Evolutionary conservation across 352 stramenopile genomes (phyloP), one percentile per base, ranked within the genome.

Genomic region (Pythium biforme): DNA sequence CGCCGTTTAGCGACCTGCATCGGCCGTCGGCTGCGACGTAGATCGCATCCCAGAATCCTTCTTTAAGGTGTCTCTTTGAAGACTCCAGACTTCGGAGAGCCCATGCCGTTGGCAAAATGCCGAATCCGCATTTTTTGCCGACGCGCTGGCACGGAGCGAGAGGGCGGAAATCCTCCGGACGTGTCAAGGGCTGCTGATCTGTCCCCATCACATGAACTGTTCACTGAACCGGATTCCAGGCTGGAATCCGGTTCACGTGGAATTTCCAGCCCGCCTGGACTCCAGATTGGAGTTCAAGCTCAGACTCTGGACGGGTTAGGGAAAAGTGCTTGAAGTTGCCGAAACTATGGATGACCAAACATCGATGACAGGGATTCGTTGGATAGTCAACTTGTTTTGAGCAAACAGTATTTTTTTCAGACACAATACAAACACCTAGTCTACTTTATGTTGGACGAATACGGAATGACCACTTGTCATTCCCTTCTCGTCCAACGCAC

Each of bases 341-440:
- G 34, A 53, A 55, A 55, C 19, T 22, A 29, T 20, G 46, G n/a
- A 27, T 52, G 37, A 39, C 17, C 45, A 55, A 55, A 39, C 26
- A 26, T 17, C 12, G 23, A 34, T 57, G 57, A 56, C 57, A 26
- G 3, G 22, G 33, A 34, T n/a, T 41, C 29, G 57, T 34, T 57
- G 47, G 56, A 47, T 20, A 12, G 54, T 60, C 54, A 41, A 60
- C 17, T 60, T 60, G 54, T 29, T 60, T 48, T 52, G 26, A 48
- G 11, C 15, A 19, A 39, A 34, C 10, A 15, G 7, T 40, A 19
- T 52, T 50, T 53, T 51, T 0, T 23, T 26, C 19, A 55, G 33
- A 39, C 40, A 39, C n/a, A n/a, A 63, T 63, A 63, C 57, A 64
- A 57, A 57, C 4, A 12, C 17, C 55, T 55, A 62, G 55, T 55